These are phyloP conservation scores for Phytopythium kandeliae DNA, from an alignment of 352 stramenopile genomes.

Conservation along the genomic window DNA sequence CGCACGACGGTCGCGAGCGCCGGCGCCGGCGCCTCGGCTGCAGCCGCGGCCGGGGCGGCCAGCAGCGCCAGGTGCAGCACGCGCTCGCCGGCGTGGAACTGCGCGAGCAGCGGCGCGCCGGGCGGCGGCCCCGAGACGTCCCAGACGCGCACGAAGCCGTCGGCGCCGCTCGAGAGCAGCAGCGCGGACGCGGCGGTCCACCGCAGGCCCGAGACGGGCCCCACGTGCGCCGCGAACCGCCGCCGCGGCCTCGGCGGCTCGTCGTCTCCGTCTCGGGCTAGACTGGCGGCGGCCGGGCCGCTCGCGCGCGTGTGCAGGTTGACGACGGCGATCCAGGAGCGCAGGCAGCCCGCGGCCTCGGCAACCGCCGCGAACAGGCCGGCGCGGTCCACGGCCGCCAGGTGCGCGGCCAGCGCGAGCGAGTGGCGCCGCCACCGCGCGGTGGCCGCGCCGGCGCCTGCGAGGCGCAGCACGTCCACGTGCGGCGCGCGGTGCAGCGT, in stretches of 20 bases:
- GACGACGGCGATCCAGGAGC: slow-evolving; percentile 50
- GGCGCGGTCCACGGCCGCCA: slow-evolving; percentile 27
- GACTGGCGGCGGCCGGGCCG: not conserved
- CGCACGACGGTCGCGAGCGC: slow-evolving; percentile 2
- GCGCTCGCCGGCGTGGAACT: slow-evolving; percentile 36
- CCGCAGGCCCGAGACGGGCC: slow-evolving; percentile 39
- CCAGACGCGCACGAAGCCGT: slow-evolving; percentile 72
- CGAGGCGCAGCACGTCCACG: slow-evolving; percentile 16
- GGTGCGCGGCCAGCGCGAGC: slow-evolving; percentile 35
- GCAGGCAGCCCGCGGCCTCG: slow-evolving; percentile 34
- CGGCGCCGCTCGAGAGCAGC: slow-evolving; percentile 37
- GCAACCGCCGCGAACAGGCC: slow-evolving; percentile 35
- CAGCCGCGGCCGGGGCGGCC: too few species aligned
- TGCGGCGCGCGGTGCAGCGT: slow-evolving; percentile 21
- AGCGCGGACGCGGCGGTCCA: slow-evolving; percentile 41
- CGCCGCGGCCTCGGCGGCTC: slow-evolving; percentile 7
- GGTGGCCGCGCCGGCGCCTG: not conserved
- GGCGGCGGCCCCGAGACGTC: slow-evolving; percentile 16
- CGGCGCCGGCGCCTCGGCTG: too few species aligned
- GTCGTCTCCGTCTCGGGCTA: too few species aligned
- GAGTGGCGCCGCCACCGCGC: slow-evolving; percentile 11
- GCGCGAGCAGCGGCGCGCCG: slow-evolving; percentile 11
- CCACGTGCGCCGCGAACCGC: slow-evolving; percentile 50
- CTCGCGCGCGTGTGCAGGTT: slow-evolving; percentile 15
- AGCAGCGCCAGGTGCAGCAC: slow-evolving; percentile 34